Conservation (phyloP, 108 stramenopile species). For the Nannochloropsis oceanica region DNA sequence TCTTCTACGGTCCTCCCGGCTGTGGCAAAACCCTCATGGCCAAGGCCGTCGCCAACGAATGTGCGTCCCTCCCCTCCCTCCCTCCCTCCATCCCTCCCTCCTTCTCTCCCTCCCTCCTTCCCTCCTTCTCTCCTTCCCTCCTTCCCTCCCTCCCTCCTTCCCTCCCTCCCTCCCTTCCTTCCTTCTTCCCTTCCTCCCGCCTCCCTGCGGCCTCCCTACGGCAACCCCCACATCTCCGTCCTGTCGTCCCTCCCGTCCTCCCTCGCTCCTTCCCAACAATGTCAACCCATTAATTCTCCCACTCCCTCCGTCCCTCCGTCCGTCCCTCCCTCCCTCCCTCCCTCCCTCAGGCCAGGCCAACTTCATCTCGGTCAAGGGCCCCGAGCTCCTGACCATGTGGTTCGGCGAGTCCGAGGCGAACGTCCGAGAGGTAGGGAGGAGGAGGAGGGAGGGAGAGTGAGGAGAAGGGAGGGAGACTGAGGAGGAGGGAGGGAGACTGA, state of each 20-base stretch:
- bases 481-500: no score
- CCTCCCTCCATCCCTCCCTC: no score
- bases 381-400: slow-evolving; percentile 99
- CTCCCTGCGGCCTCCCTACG: no score
- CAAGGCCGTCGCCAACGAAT: slow-evolving; percentile 99
- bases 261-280: no score
- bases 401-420: slow-evolving; percentile 99
- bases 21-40: slow-evolving; percentile 99
- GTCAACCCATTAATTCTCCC: no score
- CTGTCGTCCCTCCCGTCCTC: no score
- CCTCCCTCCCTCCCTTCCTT: not conserved
- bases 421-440: slow-evolving; percentile 71
- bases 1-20: slow-evolving; percentile 99
- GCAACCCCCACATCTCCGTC: no score
- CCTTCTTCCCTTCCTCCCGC: not conserved
- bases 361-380: slow-evolving; percentile 96
- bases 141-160: not conserved
- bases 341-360: slow-evolving; percentile 53
- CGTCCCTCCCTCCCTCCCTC: not conserved
- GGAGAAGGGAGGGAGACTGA: no score
- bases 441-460: no score
- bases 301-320: no score
- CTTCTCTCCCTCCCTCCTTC: no score
- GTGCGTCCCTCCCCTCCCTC: no score
- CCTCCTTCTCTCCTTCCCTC: not conserved